Base-by-base conservation (phyloP, 495 filamentous ascomycete species). In the Aspergillus wentii region DNA sequence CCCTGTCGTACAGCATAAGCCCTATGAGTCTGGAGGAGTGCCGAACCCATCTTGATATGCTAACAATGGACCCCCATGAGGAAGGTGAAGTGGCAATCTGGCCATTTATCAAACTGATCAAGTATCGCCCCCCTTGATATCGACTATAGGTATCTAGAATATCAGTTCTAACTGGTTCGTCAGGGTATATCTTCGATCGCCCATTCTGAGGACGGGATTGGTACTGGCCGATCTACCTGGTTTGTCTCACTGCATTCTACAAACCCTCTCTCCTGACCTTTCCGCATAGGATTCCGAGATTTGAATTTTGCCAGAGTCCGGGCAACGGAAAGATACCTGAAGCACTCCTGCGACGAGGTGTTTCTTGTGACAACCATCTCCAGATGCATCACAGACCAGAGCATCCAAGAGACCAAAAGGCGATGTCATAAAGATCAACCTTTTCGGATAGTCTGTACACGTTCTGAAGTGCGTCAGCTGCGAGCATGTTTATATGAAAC, bases 21-120 rank as follows among this genome's bases (percentile, higher is more conserved):
- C 45, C 51, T 1, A 21, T 20, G 7, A 21, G 46, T 28, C 8
- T 49, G 14, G 38, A 47, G 20, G 36, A 41, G 10, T 64, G 57
- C 27, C 52, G 17, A 33, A 25, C 35, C 0, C 14, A 29, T 1
- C 43, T 64, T 1, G 53, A 61, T 13, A 19, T n/a, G 0, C 42
- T 64, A 2, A 48, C 42, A 10, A 44, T 33, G 1, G 34, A 43
- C 35, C 16, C 32, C 0, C 5, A 10, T 2, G 49, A 36, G 0
- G 28, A 26, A 1, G 20, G 36, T 18, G n/a, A 16, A 5, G 41
- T 47, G 25, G 51, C 46, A 5, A 4, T 61, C 0, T 63, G 59
- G 62, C 62, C 62, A 5, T 66, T 59, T 23, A 46, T 63, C 17
- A 64, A 57, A 11, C 30, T 59, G 33, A 56, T 61, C 13, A 59